Evolutionary conservation across 768 basidiomycete genomes (phyloP).

Genomic region (Termitomyces sp.): DNA sequence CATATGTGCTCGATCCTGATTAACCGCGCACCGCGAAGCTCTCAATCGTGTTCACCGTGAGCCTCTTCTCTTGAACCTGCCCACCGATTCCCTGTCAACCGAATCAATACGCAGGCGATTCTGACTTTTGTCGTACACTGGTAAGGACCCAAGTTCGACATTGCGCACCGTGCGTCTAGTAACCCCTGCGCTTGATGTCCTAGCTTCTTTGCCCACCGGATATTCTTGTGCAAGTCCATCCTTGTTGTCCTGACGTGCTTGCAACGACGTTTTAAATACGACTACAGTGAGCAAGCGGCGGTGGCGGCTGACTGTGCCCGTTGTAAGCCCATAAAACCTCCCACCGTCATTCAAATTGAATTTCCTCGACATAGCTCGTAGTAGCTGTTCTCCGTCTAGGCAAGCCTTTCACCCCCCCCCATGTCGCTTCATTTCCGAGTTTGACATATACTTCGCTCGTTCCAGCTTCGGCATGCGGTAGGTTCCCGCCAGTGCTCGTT

Average conservation of each 20-base stretch:
- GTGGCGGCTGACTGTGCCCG: conserved; percentile 16
- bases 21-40: background rate
- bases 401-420: background rate
- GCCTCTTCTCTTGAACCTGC: background rate
- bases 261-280: background rate
- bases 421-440: too few relatives aligned
- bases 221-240: conserved; percentile 19
- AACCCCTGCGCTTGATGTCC: background rate
- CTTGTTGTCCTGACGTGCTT: background rate
- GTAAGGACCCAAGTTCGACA: conserved; percentile 20
- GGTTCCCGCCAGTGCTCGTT: background rate
- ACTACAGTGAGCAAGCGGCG: conserved; percentile 18
- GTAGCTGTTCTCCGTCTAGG: conserved; percentile 19
- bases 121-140: conserved; percentile 38
- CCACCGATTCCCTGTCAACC: background rate
- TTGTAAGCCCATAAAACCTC: conserved; percentile 11
- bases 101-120: conserved; percentile 22
- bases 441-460: background rate
- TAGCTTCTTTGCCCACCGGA: conserved; percentile 31
- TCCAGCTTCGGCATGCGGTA: conserved; percentile 17
- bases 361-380: conserved; percentile 5
- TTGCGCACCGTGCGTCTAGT: too few relatives aligned
- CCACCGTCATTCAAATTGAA: background rate
- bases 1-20: background rate
- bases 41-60: conserved; percentile 22